These are phyloP conservation scores for Polymyxa betae DNA, from an alignment of 208 protist species.

Conservation along the genomic window DNA sequence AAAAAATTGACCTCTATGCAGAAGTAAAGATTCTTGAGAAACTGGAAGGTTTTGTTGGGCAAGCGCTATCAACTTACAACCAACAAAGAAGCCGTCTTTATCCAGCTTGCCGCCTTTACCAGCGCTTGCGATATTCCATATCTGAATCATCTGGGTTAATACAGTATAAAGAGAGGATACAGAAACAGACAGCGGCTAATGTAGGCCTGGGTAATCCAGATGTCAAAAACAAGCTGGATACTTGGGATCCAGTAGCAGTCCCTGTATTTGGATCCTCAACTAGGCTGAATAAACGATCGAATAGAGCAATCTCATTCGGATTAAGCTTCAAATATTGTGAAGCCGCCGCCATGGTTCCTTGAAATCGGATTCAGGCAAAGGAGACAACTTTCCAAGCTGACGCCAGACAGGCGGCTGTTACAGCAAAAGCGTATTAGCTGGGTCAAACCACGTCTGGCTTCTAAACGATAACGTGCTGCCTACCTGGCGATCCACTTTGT, in stretches of 20 bases:
- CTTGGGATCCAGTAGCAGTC: not conserved
- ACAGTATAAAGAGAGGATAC: not conserved
- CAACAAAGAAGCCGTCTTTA: constrained; percentile 42
- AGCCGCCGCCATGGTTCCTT: constrained; percentile 28
- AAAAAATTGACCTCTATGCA: not conserved
- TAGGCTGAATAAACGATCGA: constrained; percentile 21
- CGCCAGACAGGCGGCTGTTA: too few relatives aligned
- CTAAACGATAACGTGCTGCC: too few relatives aligned
- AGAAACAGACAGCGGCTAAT: not conserved
- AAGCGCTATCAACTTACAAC: not conserved
- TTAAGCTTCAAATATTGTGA: not conserved
- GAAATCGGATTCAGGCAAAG: too few relatives aligned
- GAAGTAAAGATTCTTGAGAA: not conserved
- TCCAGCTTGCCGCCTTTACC: constrained; percentile 15
- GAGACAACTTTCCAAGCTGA: too few relatives aligned
- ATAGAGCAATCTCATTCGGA: not conserved
- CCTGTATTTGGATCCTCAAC: not conserved
- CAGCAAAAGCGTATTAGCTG: too few relatives aligned
- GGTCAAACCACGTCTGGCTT: too few relatives aligned
- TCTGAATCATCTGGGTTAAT: not conserved
- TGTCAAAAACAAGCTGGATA: not conserved
- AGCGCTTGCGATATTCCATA: constrained; percentile 19
- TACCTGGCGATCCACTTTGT: too few relatives aligned
- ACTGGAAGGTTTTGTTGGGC: constrained; percentile 3
- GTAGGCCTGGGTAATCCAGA: not conserved